Percentiles rank a stretch among this genome's conserved stretches.
Evolutionary conservation across 1,139 yeast genomes (phyloP).

Genomic region (Komagataea norvegica): DNA sequence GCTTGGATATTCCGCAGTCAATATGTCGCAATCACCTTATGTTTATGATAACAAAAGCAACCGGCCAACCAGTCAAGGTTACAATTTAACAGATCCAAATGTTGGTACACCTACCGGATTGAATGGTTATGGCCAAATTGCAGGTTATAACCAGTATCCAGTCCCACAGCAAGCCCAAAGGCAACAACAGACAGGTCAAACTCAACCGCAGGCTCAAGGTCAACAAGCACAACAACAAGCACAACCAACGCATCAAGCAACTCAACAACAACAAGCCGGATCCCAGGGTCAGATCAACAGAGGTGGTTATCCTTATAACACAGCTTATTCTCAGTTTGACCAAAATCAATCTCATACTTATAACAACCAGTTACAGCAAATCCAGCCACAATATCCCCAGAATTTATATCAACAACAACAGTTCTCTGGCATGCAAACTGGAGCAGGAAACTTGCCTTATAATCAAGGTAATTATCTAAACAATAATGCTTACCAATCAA

Average conservation of each 20-base stretch:
- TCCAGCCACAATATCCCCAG: slow-evolving; percentile 3
- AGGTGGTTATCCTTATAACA: slow-evolving; percentile 6
- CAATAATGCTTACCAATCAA: slow-evolving; percentile 10
- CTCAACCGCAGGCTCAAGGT: slow-evolving; percentile 2
- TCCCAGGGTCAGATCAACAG: slow-evolving; percentile 3
- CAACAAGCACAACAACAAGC: slow-evolving; percentile 13
- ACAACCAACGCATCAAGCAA: no score
- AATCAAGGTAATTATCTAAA: slow-evolving; percentile 3
- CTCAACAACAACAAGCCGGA: slow-evolving; percentile 6
- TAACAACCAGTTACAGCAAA: slow-evolving; percentile 1
- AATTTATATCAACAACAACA: slow-evolving; percentile 18
- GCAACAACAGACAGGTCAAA: slow-evolving; percentile 6
- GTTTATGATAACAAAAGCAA: slow-evolving; percentile 10
- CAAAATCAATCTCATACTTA: slow-evolving; percentile 1
- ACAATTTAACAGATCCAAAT: slow-evolving; percentile 4
- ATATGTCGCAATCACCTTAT: slow-evolving; percentile 18
- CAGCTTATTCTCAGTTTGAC: slow-evolving; percentile 6
- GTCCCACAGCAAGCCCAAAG: slow-evolving; percentile 14
- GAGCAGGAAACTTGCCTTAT: slow-evolving; percentile 3
- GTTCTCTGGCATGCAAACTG: background rate
- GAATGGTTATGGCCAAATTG: slow-evolving; percentile 2
- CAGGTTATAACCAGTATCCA: slow-evolving; percentile 9
- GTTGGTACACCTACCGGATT: background rate
- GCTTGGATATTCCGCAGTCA: background rate
- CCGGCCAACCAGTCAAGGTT: slow-evolving; percentile 9